These are phyloP conservation scores for Phytomonas serpens DNA, from an alignment of 208 protist species.

Conservation along the genomic window DNA sequence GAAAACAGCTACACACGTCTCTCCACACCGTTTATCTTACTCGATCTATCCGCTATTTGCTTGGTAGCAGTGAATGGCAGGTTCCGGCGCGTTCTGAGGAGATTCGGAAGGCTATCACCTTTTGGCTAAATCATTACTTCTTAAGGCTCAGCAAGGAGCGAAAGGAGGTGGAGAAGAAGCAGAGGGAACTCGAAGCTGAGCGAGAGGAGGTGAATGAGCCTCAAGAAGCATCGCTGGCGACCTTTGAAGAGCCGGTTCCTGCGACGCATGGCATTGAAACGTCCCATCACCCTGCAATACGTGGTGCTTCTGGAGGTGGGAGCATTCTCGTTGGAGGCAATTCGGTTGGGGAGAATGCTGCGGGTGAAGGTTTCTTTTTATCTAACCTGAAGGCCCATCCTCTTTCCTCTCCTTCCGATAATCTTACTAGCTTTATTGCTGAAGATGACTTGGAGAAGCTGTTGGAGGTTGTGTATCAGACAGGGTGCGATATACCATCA, in stretches of 20 bases:
- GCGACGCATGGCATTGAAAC: no score
- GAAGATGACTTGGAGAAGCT: conserved; percentile 27
- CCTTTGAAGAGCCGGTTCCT: no score
- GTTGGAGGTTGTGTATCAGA: conserved; percentile 16
- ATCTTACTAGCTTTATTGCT: conserved; percentile 10
- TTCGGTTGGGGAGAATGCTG: background rate
- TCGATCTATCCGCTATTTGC: conserved; percentile 15
- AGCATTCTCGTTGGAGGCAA: background rate
- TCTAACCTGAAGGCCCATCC: background rate
- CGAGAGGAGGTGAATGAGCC: no score
- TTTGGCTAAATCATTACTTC: conserved; percentile 21
- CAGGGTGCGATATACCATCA: conserved; percentile 18
- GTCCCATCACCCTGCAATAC: no score
- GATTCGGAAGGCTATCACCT: conserved; percentile 8
- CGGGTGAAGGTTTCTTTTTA: background rate
- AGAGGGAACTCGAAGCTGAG: background rate
- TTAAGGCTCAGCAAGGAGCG: background rate
- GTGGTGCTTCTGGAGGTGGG: background rate
- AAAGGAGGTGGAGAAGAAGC: background rate
- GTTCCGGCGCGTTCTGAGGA: background rate
- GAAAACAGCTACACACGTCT: background rate
- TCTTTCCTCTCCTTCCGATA: background rate
- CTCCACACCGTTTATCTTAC: conserved; percentile 12
- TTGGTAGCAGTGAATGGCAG: conserved; percentile 2
- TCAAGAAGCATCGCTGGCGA: no score